Evolutionary conservation across 2,329 filamentous ascomycete species (phyloP).

Genomic region (Phaeoacremonium minimum): DNA sequence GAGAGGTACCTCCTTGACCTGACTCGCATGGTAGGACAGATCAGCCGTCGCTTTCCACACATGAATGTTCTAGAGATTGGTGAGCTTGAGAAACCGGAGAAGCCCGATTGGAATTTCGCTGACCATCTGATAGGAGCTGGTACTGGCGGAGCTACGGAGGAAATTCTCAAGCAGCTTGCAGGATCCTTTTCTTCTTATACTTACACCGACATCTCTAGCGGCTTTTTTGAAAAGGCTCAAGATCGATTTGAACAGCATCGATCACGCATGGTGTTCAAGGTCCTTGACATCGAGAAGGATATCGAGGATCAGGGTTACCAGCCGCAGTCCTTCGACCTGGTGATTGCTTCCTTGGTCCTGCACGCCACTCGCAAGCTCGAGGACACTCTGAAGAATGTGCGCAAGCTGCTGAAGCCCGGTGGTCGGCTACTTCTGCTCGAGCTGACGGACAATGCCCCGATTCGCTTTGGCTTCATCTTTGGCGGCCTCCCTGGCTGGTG

Average conservation of each 20-base stretch:
- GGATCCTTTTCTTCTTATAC: constrained; percentile 30
- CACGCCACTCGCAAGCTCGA: constrained; percentile 17
- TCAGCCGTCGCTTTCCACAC: constrained; percentile 21
- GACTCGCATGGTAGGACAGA: constrained; percentile 21
- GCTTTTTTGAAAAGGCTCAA: constrained; percentile 27
- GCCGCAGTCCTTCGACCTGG: constrained; percentile 19
- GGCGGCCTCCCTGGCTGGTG: constrained; percentile 6
- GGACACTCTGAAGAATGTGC: constrained; percentile 15
- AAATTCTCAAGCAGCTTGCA: constrained; percentile 23
- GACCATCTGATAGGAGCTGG: no score
- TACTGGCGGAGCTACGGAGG: constrained; percentile 31
- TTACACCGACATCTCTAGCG: constrained; percentile 35
- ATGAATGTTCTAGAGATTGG: constrained; percentile 31
- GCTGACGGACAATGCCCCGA: constrained; percentile 1
- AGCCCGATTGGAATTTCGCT: no score
- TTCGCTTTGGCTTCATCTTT: constrained; percentile 1
- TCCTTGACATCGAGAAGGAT: constrained; percentile 20
- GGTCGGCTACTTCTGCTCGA: constrained; percentile 23
- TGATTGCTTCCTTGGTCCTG: constrained; percentile 24
- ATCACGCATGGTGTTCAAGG: constrained; percentile 4
- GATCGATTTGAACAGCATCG: not conserved
- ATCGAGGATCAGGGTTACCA: constrained; percentile 21
- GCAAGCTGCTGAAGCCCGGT: constrained; percentile 23
- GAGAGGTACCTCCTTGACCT: constrained; percentile 11
- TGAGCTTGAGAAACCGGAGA: no score